phyloP scores from a whole-genome alignment of 495 filamentous ascomycete genomes.

The Penicillium ochrochloron region DNA sequence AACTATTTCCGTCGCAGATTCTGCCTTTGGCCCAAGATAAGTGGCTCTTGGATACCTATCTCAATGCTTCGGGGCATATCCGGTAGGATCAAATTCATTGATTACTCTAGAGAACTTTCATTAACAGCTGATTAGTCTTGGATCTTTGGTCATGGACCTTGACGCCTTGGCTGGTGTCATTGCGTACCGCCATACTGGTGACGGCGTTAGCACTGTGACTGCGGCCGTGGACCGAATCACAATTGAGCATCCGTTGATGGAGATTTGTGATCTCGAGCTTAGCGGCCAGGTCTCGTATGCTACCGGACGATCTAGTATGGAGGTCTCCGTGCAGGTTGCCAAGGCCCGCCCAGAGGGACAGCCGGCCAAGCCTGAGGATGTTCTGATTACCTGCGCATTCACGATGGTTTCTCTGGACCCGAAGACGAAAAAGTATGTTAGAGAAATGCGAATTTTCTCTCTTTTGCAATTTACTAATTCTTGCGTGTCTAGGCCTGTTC shows the following conservation, averaged over 20 bases:
- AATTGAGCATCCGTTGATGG: slow-evolving; percentile 71
- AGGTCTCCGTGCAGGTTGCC: slow-evolving; percentile 76
- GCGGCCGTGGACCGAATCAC: slow-evolving; percentile 82
- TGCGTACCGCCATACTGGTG: slow-evolving; percentile 82
- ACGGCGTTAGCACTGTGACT: slow-evolving; percentile 76
- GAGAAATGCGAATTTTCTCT: neutral
- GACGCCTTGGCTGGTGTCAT: slow-evolving; percentile 82
- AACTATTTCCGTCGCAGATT: slow-evolving; percentile 46
- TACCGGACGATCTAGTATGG: slow-evolving; percentile 79
- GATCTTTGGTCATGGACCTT: slow-evolving; percentile 78
- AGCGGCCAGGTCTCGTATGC: slow-evolving; percentile 82
- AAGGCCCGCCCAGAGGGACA: slow-evolving; percentile 63
- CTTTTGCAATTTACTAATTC: slow-evolving; percentile 24
- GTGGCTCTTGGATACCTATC: slow-evolving; percentile 71
- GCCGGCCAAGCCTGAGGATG: slow-evolving; percentile 64
- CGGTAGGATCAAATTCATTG: slow-evolving; percentile 41
- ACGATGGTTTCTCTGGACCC: slow-evolving; percentile 86
- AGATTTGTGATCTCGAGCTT: slow-evolving; percentile 81
- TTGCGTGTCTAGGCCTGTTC: slow-evolving; percentile 47
- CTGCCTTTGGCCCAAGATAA: slow-evolving; percentile 70
- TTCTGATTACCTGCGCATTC: slow-evolving; percentile 79
- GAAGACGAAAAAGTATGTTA: slow-evolving; percentile 66
- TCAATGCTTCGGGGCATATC: slow-evolving; percentile 69
- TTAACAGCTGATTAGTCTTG: slow-evolving; percentile 50
- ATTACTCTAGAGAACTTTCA: neutral